A percentile compares a stretch with the other conserved stretches of the same genome.
These are phyloP conservation scores for Dissoconium aciculare DNA, from an alignment of 2,329 filamentous ascomycete genomes.

Conservation along the genomic window DNA sequence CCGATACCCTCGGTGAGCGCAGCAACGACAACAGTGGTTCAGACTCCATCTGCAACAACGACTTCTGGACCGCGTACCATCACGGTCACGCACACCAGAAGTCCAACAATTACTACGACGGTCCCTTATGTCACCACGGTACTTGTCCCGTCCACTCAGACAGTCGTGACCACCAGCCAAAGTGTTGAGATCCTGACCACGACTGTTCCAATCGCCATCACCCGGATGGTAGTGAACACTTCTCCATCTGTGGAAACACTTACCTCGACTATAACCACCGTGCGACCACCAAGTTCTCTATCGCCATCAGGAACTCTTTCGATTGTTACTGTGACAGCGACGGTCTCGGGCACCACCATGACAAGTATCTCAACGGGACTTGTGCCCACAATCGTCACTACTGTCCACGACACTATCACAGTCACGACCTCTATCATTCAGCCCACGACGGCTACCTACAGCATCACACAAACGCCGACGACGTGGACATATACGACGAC, in stretches of 20 bases:
- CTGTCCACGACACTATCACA: not conserved
- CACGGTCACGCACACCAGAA: too few species aligned
- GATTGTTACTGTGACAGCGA: not conserved
- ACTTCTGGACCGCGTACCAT: too few species aligned
- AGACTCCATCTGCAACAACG: not conserved
- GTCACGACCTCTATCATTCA: not conserved
- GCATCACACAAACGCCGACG: not conserved
- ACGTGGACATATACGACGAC: not conserved
- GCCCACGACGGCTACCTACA: not conserved
- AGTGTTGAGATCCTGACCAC: not conserved
- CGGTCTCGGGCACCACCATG: not conserved
- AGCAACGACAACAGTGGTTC: not conserved
- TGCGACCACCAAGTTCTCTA: not conserved
- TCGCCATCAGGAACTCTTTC: not conserved
- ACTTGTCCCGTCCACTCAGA: too few species aligned
- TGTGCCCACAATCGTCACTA: not conserved
- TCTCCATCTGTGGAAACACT: not conserved
- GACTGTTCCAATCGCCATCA: constrained; percentile 3
- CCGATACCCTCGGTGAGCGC: not conserved
- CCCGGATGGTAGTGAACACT: constrained; percentile 3
- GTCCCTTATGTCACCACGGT: too few species aligned
- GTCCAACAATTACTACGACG: not conserved
- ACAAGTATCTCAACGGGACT: not conserved
- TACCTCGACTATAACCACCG: not conserved
- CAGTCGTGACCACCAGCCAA: not conserved